Base-by-base conservation (phyloP, 495 filamentous ascomycete genomes). In the Aspergillus hancockii region DNA sequence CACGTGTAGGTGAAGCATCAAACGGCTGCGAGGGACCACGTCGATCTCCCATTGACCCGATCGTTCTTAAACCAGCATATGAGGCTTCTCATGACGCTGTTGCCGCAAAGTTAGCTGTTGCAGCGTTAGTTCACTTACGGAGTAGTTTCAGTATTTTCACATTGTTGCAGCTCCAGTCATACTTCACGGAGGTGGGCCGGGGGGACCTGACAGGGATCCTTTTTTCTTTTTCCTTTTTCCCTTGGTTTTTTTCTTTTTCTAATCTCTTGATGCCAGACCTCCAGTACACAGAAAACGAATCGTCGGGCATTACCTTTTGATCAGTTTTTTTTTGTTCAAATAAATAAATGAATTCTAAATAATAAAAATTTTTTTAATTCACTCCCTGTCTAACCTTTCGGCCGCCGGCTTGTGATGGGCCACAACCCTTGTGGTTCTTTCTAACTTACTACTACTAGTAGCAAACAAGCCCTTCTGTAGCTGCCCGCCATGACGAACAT, bases 21-120 rank as follows among this genome's bases (percentile, higher is more conserved):
- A n/a, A 76, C 73, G 71, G 71, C 73, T 76, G 70, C 67, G 71
- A 74, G 73, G 71, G 72, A 77, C 70, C 67, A 65, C 57, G 73
- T 72, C 72, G 75, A 78, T 78, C 75, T 71, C 68, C 69, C 72
- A 72, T 63, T 65, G 66, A 67, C 63, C 70, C 66, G 71, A 74
- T 74, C 60, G 56, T 57, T 57, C 58, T 54, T 51, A 55, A 52
- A 22, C 16, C 36, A 40, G 45, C 52, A 47, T 43, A 61, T 57
- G 55, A 57, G 56, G 46, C 57, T 62, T 58, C 25, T 43, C 56
- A 52, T 55, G 4, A 18, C 28, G 22, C 34, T 38, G 40, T 43
- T 63, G 58, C 64, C 59, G 49, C 55, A 61, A 34, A 52, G 34
- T 58, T 60, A 58, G 54, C 62, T 58, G 43, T 54, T 23, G 54